These are phyloP conservation scores for Kazachstania martiniae DNA, from an alignment of 805 yeast genomes.

Conservation along the genomic window DNA sequence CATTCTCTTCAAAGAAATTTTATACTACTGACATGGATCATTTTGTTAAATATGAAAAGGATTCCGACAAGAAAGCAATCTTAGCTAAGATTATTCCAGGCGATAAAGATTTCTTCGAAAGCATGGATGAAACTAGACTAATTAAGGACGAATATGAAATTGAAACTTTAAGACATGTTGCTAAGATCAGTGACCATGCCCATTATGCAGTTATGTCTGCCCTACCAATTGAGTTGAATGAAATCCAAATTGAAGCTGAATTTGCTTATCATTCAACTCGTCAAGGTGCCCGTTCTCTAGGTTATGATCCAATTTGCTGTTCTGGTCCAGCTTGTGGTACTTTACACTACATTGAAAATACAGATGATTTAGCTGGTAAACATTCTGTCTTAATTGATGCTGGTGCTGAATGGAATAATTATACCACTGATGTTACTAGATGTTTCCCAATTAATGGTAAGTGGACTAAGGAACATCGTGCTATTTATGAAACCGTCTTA, in stretches of 20 bases:
- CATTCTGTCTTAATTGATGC: conserved; percentile 80
- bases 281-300: conserved; percentile 82
- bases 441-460: conserved; percentile 87
- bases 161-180: conserved; percentile 65
- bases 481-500: conserved; percentile 65
- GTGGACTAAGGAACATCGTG: conserved; percentile 81
- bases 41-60: conserved; percentile 22
- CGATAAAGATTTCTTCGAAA: conserved; percentile 46
- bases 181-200: conserved; percentile 75
- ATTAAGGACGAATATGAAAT: conserved; percentile 81
- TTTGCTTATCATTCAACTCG: conserved; percentile 87
- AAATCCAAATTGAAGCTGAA: conserved; percentile 91
- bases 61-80: neutral
- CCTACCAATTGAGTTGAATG: conserved; percentile 74
- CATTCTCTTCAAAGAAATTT: conserved; percentile 17
- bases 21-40: conserved; percentile 48
- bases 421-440: conserved; percentile 90
- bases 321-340: conserved; percentile 88
- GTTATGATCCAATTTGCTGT: conserved; percentile 94
- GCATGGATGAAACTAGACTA: conserved; percentile 78
- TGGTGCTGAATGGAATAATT: conserved; percentile 93
- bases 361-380: conserved; percentile 46
- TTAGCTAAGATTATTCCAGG: conserved; percentile 32
- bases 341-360: conserved; percentile 79
- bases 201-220: conserved; percentile 92